Percentiles rank a stretch among this genome's conserved stretches.
phyloP scores from a whole-genome alignment of 73 alveolate species.

The Diophrys sp. region DNA sequence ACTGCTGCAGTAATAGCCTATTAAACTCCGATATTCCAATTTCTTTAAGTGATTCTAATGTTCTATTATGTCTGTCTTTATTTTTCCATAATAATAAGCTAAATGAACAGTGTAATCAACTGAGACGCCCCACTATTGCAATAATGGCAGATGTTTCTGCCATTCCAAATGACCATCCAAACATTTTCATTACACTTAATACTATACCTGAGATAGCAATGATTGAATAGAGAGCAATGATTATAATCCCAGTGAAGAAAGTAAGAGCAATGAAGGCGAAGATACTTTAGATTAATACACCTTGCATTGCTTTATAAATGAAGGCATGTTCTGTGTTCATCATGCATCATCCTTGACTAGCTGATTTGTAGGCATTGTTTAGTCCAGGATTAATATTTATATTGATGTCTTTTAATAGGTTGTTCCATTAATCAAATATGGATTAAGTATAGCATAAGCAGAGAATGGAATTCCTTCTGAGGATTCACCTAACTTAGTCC shows the following conservation, averaged over 20 bases:
- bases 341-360: background rate
- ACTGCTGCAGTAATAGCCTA: slow-evolving; percentile 46
- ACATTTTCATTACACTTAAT: background rate
- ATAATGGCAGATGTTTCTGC: slow-evolving; percentile 53
- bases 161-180: slow-evolving; percentile 12
- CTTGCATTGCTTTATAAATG: slow-evolving; percentile 8
- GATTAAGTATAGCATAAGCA: background rate
- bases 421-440: background rate
- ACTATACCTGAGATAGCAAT: slow-evolving; percentile 10
- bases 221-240: slow-evolving; percentile 11
- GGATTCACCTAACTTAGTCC: background rate
- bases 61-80: slow-evolving; percentile 20
- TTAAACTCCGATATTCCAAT: slow-evolving; percentile 45
- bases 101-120: slow-evolving; percentile 58
- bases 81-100: slow-evolving; percentile 29
- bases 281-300: background rate
- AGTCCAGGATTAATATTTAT: background rate
- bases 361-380: slow-evolving; percentile 2
- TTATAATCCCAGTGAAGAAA: background rate
- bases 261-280: slow-evolving; percentile 16
- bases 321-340: background rate
- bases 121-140: slow-evolving; percentile 36
- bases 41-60: slow-evolving; percentile 28
- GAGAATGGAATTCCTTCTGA: background rate
- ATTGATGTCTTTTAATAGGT: background rate